A percentile compares a stretch with the other conserved stretches of the same genome.
Evolutionary conservation across 2,329 filamentous ascomycete genomes (phyloP).

Genomic region (Aplosporella prunicola): DNA sequence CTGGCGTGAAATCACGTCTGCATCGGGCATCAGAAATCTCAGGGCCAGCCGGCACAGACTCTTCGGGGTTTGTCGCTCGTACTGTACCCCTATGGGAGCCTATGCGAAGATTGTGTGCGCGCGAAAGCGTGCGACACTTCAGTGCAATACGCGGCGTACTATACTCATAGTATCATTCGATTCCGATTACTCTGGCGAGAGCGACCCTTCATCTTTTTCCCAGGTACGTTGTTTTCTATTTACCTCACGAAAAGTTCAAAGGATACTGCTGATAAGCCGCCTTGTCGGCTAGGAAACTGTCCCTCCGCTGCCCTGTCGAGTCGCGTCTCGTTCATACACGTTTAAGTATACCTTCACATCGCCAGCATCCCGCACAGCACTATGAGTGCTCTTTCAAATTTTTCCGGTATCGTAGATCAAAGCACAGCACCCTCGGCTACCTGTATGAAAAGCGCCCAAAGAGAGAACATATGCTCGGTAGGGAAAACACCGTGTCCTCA

Average conservation of each 20-base stretch:
- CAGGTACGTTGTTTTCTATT: conserved; percentile 36
- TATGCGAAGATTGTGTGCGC: conserved; percentile 81
- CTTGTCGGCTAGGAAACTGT: too few species aligned
- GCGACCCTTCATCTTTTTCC: conserved; percentile 55
- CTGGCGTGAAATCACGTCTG: conserved; percentile 74
- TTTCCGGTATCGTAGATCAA: too few species aligned
- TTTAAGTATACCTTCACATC: too few species aligned
- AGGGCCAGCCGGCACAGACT: conserved; percentile 43
- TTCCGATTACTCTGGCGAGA: conserved; percentile 87
- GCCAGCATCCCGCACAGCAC: too few species aligned
- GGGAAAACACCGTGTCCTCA: too few species aligned
- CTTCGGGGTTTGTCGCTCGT: conserved; percentile 18
- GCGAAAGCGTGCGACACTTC: conserved; percentile 55
- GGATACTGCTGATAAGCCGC: conserved; percentile 38
- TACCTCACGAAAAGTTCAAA: conserved; percentile 12
- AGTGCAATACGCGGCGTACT: conserved; percentile 92
- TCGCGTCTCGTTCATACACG: too few species aligned
- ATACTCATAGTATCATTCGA: conserved; percentile 62
- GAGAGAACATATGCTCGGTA: too few species aligned
- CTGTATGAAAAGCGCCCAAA: too few species aligned
- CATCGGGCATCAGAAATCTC: conserved; percentile 87
- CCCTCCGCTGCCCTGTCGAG: too few species aligned
- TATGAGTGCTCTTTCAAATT: too few species aligned
- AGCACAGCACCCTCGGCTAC: too few species aligned
- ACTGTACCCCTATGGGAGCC: conserved; percentile 67